Base-by-base conservation (phyloP, 148 eudicot genomes). In the Rhododendron molle region DNA sequence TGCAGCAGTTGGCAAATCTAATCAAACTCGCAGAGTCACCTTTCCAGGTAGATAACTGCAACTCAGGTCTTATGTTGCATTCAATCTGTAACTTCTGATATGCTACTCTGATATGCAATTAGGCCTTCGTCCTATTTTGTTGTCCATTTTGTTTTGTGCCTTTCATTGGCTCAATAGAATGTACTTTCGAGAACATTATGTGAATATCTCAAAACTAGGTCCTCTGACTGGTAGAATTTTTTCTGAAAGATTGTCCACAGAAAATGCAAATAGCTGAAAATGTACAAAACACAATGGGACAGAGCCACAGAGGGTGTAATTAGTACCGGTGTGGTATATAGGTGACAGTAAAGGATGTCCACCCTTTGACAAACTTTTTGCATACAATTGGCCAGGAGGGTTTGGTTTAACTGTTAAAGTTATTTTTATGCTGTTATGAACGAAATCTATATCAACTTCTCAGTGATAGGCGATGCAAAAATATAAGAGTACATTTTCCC, bases 1-100 rank as follows among this genome's bases (percentile, higher is more conserved):
- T 97, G 87, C 98, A 91, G 88, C 97, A 93, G 86, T 85, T 97
- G 84, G 92, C 96, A 85, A 93, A 88, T 90, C 89, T 97, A 86
- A 89, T 94, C 85, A 97, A 95, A 90, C 89, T 91, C 43, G 90
- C 90, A 58, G 99, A 95, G 81, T 89, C 94, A 26, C 91, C 96
- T 44, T 97, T 97, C 81, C 99, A 97, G 98, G 99, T 97, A 91
- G 8, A 72, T 73, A 44, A 10, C 26, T 77, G 60, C 44, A 86
- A 72, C 65, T 47, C 18, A 80, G 80, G 23, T 44, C 54, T 49
- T 49, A 83, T 49, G 16, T 73, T 81, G 67, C 71, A 56, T 18
- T 10, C 46, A 34, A 34, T 56, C 47, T 81, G 36, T 81, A 32
- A 52, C 21, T 56, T 58, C 46, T 60, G 20, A 23, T 81, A 58